A percentile compares a stretch with the other conserved stretches of the same genome.
Evolutionary conservation across 2,329 filamentous ascomycete genomes (phyloP).

Genomic region (Neoarthrinium moseri): DNA sequence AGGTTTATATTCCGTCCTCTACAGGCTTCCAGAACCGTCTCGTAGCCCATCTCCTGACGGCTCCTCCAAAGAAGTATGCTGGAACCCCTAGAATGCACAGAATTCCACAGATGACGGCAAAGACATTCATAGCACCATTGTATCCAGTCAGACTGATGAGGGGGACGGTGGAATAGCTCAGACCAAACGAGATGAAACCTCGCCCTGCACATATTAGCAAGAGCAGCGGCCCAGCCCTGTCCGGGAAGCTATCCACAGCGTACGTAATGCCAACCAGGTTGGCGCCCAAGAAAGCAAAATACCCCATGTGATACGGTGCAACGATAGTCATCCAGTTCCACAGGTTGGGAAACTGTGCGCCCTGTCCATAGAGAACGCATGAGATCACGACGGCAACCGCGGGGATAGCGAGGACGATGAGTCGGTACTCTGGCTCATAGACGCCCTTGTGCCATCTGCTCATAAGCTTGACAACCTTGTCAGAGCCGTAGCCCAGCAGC

Average conservation of each 20-base stretch:
- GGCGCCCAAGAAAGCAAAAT: conserved; percentile 24
- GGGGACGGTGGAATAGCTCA: conserved; percentile 21
- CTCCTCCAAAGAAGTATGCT: conserved; percentile 6
- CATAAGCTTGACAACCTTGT: conserved; percentile 12
- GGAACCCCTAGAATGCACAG: not conserved
- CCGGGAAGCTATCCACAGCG: conserved; percentile 25
- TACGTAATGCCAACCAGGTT: conserved; percentile 27
- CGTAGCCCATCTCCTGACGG: conserved; percentile 2
- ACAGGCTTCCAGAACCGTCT: not conserved
- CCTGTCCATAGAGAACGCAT: conserved; percentile 11
- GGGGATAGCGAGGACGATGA: conserved; percentile 7
- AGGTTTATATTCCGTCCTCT: no score
- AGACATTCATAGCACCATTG: conserved; percentile 20
- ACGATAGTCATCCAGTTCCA: conserved; percentile 19
- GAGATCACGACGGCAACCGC: conserved; percentile 8
- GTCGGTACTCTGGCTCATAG: conserved; percentile 13
- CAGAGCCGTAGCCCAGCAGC: conserved; percentile 18
- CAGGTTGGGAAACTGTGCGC: conserved; percentile 31
- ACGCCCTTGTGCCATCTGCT: conserved; percentile 3
- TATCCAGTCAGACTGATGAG: conserved; percentile 17
- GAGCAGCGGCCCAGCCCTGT: conserved; percentile 23
- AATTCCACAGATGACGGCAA: conserved; percentile 18
- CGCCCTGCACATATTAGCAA: conserved; percentile 22
- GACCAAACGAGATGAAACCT: conserved; percentile 23
- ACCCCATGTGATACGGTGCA: conserved; percentile 16